A percentile compares a stretch with the other conserved stretches of the same genome.
Conservation (phyloP, 208 protist genomes). For the Leishmania guyanensis region DNA sequence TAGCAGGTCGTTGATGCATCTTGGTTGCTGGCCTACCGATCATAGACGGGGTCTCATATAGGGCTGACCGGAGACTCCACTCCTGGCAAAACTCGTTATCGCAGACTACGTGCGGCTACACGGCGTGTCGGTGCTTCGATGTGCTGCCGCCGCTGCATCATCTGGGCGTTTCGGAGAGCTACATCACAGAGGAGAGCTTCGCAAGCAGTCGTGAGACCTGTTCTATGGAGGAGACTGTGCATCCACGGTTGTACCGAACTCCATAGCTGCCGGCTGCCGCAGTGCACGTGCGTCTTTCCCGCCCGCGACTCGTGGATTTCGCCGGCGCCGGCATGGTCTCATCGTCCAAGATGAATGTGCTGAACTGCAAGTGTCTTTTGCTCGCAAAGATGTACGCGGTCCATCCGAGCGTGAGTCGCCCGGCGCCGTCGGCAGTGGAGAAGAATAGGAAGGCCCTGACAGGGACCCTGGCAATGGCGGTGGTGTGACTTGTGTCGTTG, state of each 20-base stretch:
- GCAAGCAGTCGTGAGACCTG: conserved; percentile 14
- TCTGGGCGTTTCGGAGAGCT: conserved; percentile 34
- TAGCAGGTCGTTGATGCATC: conserved; percentile 33
- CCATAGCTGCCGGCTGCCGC: conserved; percentile 2
- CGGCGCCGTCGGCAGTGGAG: conserved; percentile 15
- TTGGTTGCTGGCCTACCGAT: conserved; percentile 29
- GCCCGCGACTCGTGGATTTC: conserved; percentile 24
- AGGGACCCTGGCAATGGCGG: neutral
- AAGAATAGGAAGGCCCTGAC: conserved; percentile 8
- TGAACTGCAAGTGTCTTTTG: conserved; percentile 22
- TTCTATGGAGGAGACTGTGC: conserved; percentile 32
- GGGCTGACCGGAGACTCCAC: conserved; percentile 17
- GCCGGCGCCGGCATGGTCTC: conserved; percentile 12
- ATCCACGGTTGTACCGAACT: conserved; percentile 26
- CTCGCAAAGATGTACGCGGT: conserved; percentile 11
- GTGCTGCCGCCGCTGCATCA: conserved; percentile 29
- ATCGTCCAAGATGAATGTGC: conserved; percentile 4
- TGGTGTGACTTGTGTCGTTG: neutral
- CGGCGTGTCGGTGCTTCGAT: conserved; percentile 24
- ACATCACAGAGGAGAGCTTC: conserved; percentile 24
- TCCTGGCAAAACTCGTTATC: conserved; percentile 32
- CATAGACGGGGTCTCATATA: conserved; percentile 21
- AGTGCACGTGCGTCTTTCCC: conserved; percentile 10
- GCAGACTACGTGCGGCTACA: conserved; percentile 25
- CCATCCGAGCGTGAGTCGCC: neutral